Evolutionary conservation across 768 basidiomycete genomes (phyloP).

Genomic region (Psilocybe cubensis): DNA sequence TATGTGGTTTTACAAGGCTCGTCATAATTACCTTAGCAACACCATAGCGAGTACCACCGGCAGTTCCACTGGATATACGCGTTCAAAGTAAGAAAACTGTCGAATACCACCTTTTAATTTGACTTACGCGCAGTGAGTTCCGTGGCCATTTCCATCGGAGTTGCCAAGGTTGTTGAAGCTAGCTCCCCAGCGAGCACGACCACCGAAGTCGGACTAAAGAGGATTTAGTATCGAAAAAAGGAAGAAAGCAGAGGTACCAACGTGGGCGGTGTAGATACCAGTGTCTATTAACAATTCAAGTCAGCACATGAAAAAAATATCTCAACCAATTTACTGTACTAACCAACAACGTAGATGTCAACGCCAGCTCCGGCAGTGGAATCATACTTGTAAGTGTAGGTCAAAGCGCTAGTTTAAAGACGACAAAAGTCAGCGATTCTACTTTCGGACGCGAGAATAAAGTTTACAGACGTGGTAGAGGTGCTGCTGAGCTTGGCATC

Average conservation of each 20-base stretch:
- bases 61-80: conserved; percentile 29
- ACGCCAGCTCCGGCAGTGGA: conserved; percentile 35
- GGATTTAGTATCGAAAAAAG: not conserved
- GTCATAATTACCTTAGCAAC: conserved; percentile 29
- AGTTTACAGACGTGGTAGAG: conserved; percentile 7
- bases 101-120: not conserved
- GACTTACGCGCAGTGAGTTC: conserved; percentile 41
- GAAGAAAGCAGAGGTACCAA: conserved; percentile 12
- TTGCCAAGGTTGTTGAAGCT: conserved; percentile 30
- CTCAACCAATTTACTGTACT: too few species aligned
- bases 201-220: conserved; percentile 39
- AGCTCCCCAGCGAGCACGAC: conserved; percentile 44
- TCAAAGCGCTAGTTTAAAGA: conserved; percentile 16
- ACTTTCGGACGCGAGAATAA: not conserved
- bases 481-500: conserved; percentile 13
- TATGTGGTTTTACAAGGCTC: not conserved
- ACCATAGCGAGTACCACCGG: conserved; percentile 36
- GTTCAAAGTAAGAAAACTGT: not conserved
- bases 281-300: too few species aligned
- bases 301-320: too few species aligned
- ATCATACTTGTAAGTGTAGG: conserved; percentile 34
- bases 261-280: conserved; percentile 28
- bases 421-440: not conserved
- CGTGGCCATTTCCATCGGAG: conserved; percentile 47
- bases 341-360: conserved; percentile 47